Conservation (phyloP, 768 basidiomycete genomes). For the Tulasnella sp. region DNA sequence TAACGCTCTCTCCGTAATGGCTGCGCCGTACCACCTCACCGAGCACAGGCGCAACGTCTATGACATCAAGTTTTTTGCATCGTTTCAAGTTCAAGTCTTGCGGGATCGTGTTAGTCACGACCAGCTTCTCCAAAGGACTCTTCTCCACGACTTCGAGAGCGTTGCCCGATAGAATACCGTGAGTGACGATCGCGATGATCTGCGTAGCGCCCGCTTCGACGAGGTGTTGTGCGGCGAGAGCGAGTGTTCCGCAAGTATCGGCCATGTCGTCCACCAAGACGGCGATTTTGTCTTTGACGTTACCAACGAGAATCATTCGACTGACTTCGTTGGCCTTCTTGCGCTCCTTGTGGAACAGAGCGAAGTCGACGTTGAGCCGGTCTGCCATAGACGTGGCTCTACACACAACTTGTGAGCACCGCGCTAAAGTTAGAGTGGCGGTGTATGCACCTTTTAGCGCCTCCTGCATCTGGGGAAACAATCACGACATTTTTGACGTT, state of each 20-base stretch:
- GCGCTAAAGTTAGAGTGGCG: background rate
- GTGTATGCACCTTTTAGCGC: conserved; percentile 77
- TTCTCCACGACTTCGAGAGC: conserved; percentile 66
- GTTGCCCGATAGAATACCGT: conserved; percentile 88
- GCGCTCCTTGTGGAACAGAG: conserved; percentile 98
- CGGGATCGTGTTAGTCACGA: conserved; percentile 97
- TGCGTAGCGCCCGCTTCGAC: conserved; percentile 78
- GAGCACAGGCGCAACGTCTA: conserved; percentile 90
- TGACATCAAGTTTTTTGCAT: conserved; percentile 79
- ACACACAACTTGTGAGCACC: conserved; percentile 10
- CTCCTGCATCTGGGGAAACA: conserved; percentile 96
- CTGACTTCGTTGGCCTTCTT: conserved; percentile 94
- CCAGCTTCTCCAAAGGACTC: conserved; percentile 81
- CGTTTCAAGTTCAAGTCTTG: conserved; percentile 65
- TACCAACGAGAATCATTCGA: conserved; percentile 91
- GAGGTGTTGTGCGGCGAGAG: conserved; percentile 82
- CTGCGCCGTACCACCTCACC: conserved; percentile 94
- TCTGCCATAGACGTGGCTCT: conserved; percentile 98
- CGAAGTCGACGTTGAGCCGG: conserved; percentile 92
- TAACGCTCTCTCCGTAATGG: conserved; percentile 94
- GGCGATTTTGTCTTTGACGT: conserved; percentile 84
- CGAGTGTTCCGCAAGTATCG: conserved; percentile 90
- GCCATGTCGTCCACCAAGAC: conserved; percentile 99
- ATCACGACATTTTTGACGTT: conserved; percentile 80
- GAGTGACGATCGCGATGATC: conserved; percentile 90